phyloP scores from a whole-genome alignment of 192 early-diverging fungal species.

The Coemansia sp. region DNA sequence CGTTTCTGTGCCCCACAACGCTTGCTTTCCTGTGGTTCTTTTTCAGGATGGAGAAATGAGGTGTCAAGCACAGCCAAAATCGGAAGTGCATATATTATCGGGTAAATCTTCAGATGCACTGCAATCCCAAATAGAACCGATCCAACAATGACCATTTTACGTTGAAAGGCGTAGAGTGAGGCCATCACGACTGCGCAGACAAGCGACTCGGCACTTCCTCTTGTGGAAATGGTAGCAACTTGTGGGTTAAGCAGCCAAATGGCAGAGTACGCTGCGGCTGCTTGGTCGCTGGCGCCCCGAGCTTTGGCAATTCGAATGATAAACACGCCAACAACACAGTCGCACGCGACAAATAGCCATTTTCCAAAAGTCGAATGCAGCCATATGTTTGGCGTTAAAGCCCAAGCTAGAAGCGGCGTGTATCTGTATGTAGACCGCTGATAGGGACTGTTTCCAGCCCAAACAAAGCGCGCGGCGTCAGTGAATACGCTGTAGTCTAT shows the following conservation, averaged over 20 bases:
- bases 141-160: conserved; percentile 45
- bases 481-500: conserved; percentile 97
- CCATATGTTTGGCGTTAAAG: conserved; percentile 82
- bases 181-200: conserved; percentile 77
- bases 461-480: conserved; percentile 85
- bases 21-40: conserved; percentile 6
- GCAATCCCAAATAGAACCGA: conserved; percentile 81
- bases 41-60: conserved; percentile 12
- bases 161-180: conserved; percentile 70
- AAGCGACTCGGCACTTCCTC: conserved; percentile 90
- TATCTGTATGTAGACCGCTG: conserved; percentile 93
- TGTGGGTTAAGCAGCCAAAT: conserved; percentile 95
- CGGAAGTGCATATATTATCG: conserved; percentile 89
- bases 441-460: conserved; percentile 77
- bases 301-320: conserved; percentile 54
- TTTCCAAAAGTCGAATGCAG: conserved; percentile 83
- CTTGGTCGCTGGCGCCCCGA: conserved; percentile 57
- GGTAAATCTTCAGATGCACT: conserved; percentile 98
- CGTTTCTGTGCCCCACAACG: neutral
- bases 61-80: conserved; percentile 65
- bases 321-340: conserved; percentile 75
- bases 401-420: conserved; percentile 90
- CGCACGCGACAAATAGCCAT: conserved; percentile 81
- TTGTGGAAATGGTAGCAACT: conserved; percentile 93
- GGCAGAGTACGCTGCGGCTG: conserved; percentile 58